These are phyloP conservation scores for Neurospora africana DNA, from an alignment of 495 filamentous ascomycete genomes.

Conservation along the genomic window DNA sequence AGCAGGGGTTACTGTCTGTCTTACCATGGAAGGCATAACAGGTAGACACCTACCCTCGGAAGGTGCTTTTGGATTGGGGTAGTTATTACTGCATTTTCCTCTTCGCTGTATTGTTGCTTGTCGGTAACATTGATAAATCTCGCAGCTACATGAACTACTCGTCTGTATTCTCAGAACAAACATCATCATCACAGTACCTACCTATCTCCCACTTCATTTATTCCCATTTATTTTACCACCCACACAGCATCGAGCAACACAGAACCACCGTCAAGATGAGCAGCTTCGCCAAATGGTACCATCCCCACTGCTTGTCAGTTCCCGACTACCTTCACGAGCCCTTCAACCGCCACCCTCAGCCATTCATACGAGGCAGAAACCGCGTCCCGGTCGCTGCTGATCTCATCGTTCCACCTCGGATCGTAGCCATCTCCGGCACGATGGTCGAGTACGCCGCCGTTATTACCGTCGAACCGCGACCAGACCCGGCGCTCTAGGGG, in stretches of 20 bases:
- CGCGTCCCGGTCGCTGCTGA: not conserved
- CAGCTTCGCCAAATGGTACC: not conserved
- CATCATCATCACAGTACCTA: not conserved
- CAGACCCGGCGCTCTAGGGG: not conserved
- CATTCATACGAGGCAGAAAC: not conserved
- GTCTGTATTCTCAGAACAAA: not conserved
- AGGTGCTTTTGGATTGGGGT: not conserved
- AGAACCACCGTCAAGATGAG: not conserved
- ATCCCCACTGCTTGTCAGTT: not conserved
- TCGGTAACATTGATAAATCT: not conserved
- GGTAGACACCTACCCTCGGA: not conserved
- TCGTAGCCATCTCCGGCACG: not conserved
- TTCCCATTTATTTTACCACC: not conserved
- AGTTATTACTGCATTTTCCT: too few species aligned
- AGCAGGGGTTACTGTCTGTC: not conserved
- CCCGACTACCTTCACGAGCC: not conserved
- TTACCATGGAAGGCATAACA: not conserved
- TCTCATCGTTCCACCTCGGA: not conserved
- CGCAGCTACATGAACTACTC: not conserved
- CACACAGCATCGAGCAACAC: not conserved
- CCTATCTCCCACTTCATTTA: not conserved
- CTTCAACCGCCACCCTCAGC: not conserved
- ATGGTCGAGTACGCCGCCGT: not conserved
- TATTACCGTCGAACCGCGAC: not conserved
- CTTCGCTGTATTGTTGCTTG: not conserved